Percentiles rank a stretch among this genome's conserved stretches.
phyloP scores from a whole-genome alignment of 495 filamentous ascomycete genomes.

The Penicillium salamii region DNA sequence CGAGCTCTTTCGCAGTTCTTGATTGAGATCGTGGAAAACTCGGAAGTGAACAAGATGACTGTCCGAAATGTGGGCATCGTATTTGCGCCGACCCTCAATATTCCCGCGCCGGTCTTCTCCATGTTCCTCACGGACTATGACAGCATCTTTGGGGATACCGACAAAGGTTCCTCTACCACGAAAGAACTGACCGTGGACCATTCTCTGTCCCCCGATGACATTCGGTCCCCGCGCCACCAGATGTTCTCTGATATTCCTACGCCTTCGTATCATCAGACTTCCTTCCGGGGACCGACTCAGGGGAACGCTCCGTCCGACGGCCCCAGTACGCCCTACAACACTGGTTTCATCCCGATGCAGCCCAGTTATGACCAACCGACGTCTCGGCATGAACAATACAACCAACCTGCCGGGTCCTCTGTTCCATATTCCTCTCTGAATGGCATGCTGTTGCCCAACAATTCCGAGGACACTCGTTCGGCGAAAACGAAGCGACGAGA shows the following conservation, averaged over 20 bases:
- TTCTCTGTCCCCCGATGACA: slow-evolving; percentile 53
- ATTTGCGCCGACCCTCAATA: slow-evolving; percentile 97
- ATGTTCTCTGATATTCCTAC: slow-evolving; percentile 70
- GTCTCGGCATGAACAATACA: slow-evolving; percentile 26
- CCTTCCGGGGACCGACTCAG: slow-evolving; percentile 41
- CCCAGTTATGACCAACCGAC: slow-evolving; percentile 52
- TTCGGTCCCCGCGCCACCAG: slow-evolving; percentile 64
- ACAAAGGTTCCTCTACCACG: slow-evolving; percentile 9
- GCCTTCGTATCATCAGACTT: slow-evolving; percentile 60
- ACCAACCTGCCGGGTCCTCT: slow-evolving; percentile 17
- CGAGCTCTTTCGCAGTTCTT: slow-evolving; percentile 81
- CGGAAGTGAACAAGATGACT: slow-evolving; percentile 95
- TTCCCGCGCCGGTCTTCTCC: slow-evolving; percentile 91
- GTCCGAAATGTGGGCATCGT: slow-evolving; percentile 97
- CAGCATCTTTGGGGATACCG: slow-evolving; percentile 70
- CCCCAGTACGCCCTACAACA: slow-evolving; percentile 41
- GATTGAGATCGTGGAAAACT: slow-evolving; percentile 83
- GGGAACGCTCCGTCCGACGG: slow-evolving; percentile 20
- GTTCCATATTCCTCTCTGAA: slow-evolving; percentile 39
- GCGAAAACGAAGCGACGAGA: slow-evolving; percentile 55
- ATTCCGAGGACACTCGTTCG: slow-evolving; percentile 32
- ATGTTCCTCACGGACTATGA: slow-evolving; percentile 89
- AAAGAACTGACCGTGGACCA: slow-evolving; percentile 46
- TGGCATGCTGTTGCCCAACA: slow-evolving; percentile 38
- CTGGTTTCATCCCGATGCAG: slow-evolving; percentile 61